Evolutionary conservation across 1,139 yeast species (phyloP).

Genomic region (Protomyces gravidus): DNA sequence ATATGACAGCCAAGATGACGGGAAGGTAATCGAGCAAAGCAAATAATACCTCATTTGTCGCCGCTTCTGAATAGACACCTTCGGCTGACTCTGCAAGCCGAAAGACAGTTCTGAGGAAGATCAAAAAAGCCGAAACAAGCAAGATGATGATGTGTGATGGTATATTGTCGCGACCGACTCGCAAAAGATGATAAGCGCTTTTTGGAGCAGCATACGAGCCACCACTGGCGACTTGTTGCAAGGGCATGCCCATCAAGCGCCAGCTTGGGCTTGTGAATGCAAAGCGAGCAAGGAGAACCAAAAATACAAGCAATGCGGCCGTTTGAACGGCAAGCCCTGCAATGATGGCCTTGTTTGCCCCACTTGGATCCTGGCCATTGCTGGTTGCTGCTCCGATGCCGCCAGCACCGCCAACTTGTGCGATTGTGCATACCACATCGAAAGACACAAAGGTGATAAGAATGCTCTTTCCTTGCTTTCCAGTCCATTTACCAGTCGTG

Average conservation of each 20-base stretch:
- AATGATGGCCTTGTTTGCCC: not conserved
- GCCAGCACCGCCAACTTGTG: not conserved
- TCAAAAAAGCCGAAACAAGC: not conserved
- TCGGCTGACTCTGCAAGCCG: conserved; percentile 3
- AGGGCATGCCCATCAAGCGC: not conserved
- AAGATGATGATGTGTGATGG: not conserved
- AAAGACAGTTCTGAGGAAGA: conserved; percentile 3
- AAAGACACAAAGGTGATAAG: not conserved
- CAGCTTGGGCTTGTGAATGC: not conserved
- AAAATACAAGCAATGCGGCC: not conserved
- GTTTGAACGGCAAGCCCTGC: conserved; percentile 3
- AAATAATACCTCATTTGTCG: not conserved
- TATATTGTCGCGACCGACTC: not conserved
- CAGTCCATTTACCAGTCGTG: not conserved
- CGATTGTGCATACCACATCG: not conserved
- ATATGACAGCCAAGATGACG: conserved; percentile 2
- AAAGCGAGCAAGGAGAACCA: not conserved
- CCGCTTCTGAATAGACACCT: not conserved
- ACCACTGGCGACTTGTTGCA: not conserved
- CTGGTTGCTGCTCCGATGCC: not conserved
- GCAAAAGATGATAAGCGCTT: not conserved
- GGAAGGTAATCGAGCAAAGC: conserved; percentile 11
- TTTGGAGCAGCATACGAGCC: not conserved
- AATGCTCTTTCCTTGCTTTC: not conserved
- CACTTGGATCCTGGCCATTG: not conserved